Evolutionary conservation across 2,329 filamentous ascomycete species (phyloP).

Genomic region (Coniella lustricola): DNA sequence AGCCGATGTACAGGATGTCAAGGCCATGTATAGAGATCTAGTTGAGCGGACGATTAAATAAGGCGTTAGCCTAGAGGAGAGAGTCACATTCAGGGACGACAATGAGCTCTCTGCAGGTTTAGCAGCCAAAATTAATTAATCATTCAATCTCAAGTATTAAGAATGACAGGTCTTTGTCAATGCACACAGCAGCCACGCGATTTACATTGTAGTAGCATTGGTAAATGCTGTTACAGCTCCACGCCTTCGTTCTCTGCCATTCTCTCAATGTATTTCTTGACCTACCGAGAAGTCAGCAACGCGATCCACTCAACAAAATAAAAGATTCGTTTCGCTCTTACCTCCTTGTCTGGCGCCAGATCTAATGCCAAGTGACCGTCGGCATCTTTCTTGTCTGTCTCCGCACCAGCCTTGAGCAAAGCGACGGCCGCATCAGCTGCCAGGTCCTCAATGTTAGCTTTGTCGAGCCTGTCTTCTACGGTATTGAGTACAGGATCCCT

Average conservation of each 20-base stretch:
- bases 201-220: not conserved
- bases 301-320: constrained; percentile 2
- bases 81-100: not conserved
- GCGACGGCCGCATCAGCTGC: constrained; percentile 65
- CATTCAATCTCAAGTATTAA: constrained; percentile 7
- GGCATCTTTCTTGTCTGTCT: constrained; percentile 66
- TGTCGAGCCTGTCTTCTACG: constrained; percentile 21
- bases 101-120: not conserved
- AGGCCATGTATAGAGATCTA: constrained; percentile 91
- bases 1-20: constrained; percentile 85
- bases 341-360: constrained; percentile 78
- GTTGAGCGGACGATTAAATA: constrained; percentile 76
- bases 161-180: constrained; percentile 1
- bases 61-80: not conserved
- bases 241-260: constrained; percentile 81
- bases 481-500: not conserved
- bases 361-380: constrained; percentile 70
- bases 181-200: not conserved
- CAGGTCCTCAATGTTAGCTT: constrained; percentile 28
- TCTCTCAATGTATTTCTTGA: constrained; percentile 68
- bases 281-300: constrained; percentile 35
- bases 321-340: constrained; percentile 32
- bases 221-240: constrained; percentile 34
- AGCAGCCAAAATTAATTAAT: constrained; percentile 1
- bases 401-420: constrained; percentile 77